These are phyloP conservation scores for Populus hybrid DNA, from an alignment of 441 rosid genomes.

Conservation along the genomic window DNA sequence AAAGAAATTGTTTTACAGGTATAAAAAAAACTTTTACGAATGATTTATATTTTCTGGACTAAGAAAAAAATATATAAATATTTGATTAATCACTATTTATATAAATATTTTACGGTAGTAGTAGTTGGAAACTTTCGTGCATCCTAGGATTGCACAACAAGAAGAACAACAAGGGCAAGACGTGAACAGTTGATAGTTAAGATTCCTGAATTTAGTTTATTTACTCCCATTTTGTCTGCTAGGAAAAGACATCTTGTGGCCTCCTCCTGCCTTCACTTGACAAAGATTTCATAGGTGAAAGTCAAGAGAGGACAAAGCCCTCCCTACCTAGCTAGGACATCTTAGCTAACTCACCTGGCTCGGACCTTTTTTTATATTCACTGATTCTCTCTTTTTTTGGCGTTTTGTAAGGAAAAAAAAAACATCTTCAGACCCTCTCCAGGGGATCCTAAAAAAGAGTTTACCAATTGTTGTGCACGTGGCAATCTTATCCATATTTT, in stretches of 20 bases:
- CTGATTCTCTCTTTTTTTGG: not conserved
- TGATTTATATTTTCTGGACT: no score
- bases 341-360: not conserved
- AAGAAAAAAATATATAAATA: no score
- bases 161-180: not conserved
- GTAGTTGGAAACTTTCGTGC: not conserved
- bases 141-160: not conserved
- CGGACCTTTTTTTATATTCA: constrained; percentile 5
- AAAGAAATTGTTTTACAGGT: no score
- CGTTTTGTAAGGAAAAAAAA: not conserved
- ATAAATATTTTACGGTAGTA: no score
- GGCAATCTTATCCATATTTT: not conserved
- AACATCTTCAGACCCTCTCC: constrained; percentile 2
- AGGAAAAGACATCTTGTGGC: not conserved
- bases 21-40: no score
- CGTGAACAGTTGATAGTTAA: not conserved
- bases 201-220: not conserved
- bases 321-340: no score
- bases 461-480: not conserved
- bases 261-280: not conserved
- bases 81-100: no score
- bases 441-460: constrained; percentile 33
- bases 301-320: not conserved
- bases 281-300: not conserved
- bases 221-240: not conserved